Conservation (phyloP, 2,329 filamentous ascomycete species). For the Arthrocladium fulminans region DNA sequence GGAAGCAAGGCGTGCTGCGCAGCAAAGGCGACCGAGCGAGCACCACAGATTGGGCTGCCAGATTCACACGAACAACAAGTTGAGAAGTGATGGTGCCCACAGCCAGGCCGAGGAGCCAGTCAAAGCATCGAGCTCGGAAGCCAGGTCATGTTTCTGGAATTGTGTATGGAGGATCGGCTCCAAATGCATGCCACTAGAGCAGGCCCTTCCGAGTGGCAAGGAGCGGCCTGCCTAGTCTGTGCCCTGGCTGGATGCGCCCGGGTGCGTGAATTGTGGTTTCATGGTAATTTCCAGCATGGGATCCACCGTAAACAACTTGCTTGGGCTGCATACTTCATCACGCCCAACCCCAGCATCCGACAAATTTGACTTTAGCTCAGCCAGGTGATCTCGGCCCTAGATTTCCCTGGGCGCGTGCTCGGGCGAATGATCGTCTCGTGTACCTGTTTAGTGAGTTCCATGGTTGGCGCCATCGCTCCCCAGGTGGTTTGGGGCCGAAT, state of each 20-base stretch:
- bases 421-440: not conserved
- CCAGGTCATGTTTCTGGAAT: conserved; percentile 2
- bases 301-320: conserved; percentile 5
- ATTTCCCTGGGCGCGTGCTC: not conserved
- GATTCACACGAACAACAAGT: not conserved
- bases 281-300: conserved; percentile 6
- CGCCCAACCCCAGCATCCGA: not conserved
- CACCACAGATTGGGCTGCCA: not conserved
- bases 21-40: not conserved
- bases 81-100: not conserved
- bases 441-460: not conserved
- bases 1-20: not conserved
- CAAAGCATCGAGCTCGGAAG: not conserved
- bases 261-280: conserved; percentile 6
- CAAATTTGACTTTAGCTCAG: not conserved
- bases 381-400: not conserved
- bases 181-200: conserved; percentile 1
- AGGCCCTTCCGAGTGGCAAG: conserved; percentile 2
- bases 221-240: not conserved
- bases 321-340: conserved; percentile 1
- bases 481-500: not conserved
- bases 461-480: not conserved
- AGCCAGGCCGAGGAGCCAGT: not conserved
- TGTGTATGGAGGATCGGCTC: conserved; percentile 1
- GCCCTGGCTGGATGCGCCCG: not conserved